These are phyloP conservation scores for Rhizophora apiculata DNA, from an alignment of 345 rosid genomes.

Conservation along the genomic window DNA sequence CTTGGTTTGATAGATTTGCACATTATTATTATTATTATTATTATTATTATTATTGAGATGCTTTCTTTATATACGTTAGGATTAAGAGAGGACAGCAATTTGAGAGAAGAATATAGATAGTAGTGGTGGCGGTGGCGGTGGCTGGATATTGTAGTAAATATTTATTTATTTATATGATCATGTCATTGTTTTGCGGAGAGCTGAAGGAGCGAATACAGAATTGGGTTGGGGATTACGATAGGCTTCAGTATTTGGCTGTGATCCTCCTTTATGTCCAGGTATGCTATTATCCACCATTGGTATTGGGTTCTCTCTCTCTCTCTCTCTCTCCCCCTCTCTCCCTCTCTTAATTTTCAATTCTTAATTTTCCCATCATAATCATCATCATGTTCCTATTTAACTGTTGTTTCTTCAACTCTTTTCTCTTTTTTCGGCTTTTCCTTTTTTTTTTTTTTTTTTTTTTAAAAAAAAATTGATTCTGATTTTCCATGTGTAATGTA, in stretches of 20 bases:
- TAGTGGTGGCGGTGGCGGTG: too few species aligned
- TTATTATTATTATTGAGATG: too few species aligned
- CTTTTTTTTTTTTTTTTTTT: neutral
- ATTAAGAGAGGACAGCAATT: too few species aligned
- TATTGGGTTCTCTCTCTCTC: too few species aligned
- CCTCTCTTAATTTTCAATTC: too few species aligned
- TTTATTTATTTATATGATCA: neutral
- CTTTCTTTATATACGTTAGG: too few species aligned
- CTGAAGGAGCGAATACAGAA: conserved; percentile 41
- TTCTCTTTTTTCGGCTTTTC: neutral
- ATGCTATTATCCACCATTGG: neutral
- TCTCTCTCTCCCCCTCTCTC: too few species aligned
- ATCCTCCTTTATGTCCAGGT: conserved; percentile 75
- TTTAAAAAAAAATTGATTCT: neutral
- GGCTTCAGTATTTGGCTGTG: conserved; percentile 59
- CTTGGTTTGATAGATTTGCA: too few species aligned
- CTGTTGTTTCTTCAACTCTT: neutral
- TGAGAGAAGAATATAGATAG: too few species aligned
- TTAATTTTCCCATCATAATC: too few species aligned
- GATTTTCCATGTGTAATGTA: neutral
- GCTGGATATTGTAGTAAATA: neutral
- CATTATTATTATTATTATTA: too few species aligned
- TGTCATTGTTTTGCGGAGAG: conserved; percentile 20
- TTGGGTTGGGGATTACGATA: conserved; percentile 61
- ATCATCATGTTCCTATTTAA: neutral